Conservation (phyloP, 768 basidiomycete species). For the Mycena galericulata region DNA sequence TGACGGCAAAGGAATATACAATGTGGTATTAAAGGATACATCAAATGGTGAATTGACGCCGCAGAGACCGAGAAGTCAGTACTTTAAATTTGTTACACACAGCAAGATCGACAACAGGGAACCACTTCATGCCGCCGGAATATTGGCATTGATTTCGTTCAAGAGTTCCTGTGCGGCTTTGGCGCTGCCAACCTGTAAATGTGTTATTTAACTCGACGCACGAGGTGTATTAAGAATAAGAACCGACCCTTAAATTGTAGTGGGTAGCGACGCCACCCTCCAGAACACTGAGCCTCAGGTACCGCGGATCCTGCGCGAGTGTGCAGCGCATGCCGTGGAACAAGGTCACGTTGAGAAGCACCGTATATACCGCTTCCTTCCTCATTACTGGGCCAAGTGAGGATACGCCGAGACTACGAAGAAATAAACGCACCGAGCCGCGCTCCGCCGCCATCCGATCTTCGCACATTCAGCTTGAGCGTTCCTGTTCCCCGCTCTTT, state of each 20-base stretch:
- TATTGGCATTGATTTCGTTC: conserved; percentile 64
- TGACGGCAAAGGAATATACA: conserved; percentile 2
- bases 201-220: conserved; percentile 21
- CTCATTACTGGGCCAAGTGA: conserved; percentile 85
- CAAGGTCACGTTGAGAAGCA: conserved; percentile 79
- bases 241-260: conserved; percentile 80
- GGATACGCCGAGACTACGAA: conserved; percentile 19
- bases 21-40: conserved; percentile 32
- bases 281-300: conserved; percentile 80
- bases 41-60: conserved; percentile 15
- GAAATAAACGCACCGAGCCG: conserved; percentile 66
- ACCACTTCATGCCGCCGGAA: conserved; percentile 51
- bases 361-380: conserved; percentile 83
- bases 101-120: not conserved
- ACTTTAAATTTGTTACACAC: conserved; percentile 33
- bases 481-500: conserved; percentile 82
- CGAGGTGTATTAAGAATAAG: conserved; percentile 20
- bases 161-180: conserved; percentile 80
- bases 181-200: conserved; percentile 68
- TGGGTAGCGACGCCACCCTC: conserved; percentile 71
- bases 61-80: conserved; percentile 18
- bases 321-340: conserved; percentile 84
- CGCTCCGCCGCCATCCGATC: conserved; percentile 72
- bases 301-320: conserved; percentile 82
- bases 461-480: conserved; percentile 76